phyloP scores from a whole-genome alignment of 2,329 filamentous ascomycete genomes.

The Pestalotiopsis fici region DNA sequence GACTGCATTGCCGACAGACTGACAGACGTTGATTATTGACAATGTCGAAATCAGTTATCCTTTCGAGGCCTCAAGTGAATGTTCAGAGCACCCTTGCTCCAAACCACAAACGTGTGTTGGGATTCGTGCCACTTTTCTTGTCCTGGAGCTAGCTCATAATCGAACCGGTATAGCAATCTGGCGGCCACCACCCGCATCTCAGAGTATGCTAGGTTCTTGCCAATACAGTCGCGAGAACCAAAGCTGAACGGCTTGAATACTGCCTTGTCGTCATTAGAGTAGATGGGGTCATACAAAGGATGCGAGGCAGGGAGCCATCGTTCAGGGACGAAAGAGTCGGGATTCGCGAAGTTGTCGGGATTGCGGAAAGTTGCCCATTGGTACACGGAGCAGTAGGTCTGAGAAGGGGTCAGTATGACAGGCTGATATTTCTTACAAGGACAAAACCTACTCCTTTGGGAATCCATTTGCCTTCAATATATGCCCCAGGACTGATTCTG shows the following conservation, averaged over 20 bases:
- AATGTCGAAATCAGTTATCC: not conserved
- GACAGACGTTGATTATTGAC: no score
- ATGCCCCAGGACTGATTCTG: not conserved
- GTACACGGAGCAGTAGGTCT: not conserved
- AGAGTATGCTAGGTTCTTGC: not conserved
- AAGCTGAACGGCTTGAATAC: not conserved
- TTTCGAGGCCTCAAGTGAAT: not conserved
- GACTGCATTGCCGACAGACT: no score
- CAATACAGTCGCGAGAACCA: not conserved
- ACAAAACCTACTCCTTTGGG: not conserved
- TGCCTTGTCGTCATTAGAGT: not conserved
- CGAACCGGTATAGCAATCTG: not conserved
- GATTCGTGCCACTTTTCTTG: not conserved
- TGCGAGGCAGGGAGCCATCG: not conserved
- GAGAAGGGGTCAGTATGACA: not conserved
- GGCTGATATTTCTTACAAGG: not conserved
- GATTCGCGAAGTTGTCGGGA: not conserved
- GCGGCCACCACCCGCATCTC: not conserved
- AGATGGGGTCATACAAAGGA: constrained; percentile 10
- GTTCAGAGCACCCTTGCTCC: not conserved
- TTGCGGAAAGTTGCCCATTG: not conserved
- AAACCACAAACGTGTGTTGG: not conserved
- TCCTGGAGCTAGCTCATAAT: not conserved
- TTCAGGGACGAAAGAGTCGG: not conserved
- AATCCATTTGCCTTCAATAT: not conserved